Evolutionary conservation across 345 rosid species (phyloP), one percentile per base, ranked within the genome.

Genomic region (Melaleuca alternifolia): DNA sequence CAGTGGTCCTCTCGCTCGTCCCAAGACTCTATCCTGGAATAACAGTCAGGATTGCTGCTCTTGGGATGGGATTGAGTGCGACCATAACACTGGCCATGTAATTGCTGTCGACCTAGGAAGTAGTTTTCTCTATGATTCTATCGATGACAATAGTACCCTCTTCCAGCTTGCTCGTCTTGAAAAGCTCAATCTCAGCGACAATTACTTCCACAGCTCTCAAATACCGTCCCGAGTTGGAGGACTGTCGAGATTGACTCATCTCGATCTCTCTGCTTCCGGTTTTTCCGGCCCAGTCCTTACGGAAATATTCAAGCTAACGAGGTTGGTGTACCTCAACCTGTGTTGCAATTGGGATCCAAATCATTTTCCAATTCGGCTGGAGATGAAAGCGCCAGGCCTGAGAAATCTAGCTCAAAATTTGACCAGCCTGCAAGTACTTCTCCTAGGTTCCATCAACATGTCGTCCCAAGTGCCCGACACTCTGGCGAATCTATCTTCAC

Each of bases 241-340:
- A 13, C 85, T 90, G 4, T 9, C 82, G 5, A 83, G 23, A 6
- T 56, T 90, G 56, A 86, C 85, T 2, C 71, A 89, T 44, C 88
- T 91, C 10, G 85, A 86, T 24, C 89, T 91, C 82, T 86, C 91
- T 15, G 1, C 0, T 18, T 51, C 88, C 23, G 3, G 10, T 11
- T 86, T 89, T 46, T 13, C 30, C 0, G 89, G 91, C 10, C 75
- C 1, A n/a, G 51, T 90, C 56, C 89, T 90, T 13, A 14, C 14
- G 24, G 65, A 89, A 50, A 85, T 89, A 28, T 83, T 87, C 18
- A 77, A n/a, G 20, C 54, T 92, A 26, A 77, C 86, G 28, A 86
- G 85, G 33, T 79, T 87, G 86, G 62, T 53, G 11, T 85, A 46
- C 23, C 87, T 85, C 5, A 56, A 52, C 28, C 54, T 85, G 33